Conservation (phyloP, 1,284 basidiomycete genomes). For the Sanghuangporus baumii region DNA sequence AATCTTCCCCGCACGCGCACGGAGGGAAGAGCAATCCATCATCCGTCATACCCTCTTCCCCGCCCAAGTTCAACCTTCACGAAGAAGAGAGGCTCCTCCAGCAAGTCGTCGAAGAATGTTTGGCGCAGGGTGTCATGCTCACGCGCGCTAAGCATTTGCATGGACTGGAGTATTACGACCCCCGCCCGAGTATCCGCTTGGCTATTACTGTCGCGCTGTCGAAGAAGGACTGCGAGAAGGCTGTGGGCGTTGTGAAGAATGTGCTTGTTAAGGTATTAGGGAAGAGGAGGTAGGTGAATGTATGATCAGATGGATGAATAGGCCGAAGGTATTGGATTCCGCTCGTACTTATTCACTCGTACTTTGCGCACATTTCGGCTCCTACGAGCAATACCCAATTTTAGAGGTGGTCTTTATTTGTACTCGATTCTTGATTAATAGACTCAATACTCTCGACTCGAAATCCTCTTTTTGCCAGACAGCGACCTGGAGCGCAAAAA, state of each 20-base stretch:
- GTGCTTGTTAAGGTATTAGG: slow-evolving; percentile 68
- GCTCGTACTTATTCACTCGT: background rate
- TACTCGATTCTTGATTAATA: too few species aligned
- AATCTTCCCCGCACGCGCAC: slow-evolving; percentile 19
- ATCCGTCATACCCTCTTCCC: slow-evolving; percentile 36
- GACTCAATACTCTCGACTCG: too few species aligned
- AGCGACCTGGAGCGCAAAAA: too few species aligned
- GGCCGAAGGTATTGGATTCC: background rate
- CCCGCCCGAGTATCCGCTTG: slow-evolving; percentile 84
- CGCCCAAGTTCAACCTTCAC: slow-evolving; percentile 52
- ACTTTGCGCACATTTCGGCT: background rate
- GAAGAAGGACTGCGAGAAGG: slow-evolving; percentile 91
- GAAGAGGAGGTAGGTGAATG: slow-evolving; percentile 35
- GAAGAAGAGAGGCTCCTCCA: slow-evolving; percentile 69
- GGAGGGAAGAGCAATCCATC: slow-evolving; percentile 33
- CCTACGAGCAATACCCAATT: too few species aligned
- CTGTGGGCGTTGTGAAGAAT: slow-evolving; percentile 68
- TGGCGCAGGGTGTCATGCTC: slow-evolving; percentile 75
- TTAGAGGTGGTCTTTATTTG: too few species aligned
- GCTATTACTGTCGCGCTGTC: slow-evolving; percentile 73
- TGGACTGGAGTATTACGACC: slow-evolving; percentile 79
- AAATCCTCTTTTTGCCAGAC: too few species aligned
- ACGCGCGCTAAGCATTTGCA: slow-evolving; percentile 77
- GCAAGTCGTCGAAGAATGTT: slow-evolving; percentile 81
- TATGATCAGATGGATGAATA: background rate